Evolutionary conservation across 805 yeast genomes (phyloP).

Genomic region (Lachancea waltii): DNA sequence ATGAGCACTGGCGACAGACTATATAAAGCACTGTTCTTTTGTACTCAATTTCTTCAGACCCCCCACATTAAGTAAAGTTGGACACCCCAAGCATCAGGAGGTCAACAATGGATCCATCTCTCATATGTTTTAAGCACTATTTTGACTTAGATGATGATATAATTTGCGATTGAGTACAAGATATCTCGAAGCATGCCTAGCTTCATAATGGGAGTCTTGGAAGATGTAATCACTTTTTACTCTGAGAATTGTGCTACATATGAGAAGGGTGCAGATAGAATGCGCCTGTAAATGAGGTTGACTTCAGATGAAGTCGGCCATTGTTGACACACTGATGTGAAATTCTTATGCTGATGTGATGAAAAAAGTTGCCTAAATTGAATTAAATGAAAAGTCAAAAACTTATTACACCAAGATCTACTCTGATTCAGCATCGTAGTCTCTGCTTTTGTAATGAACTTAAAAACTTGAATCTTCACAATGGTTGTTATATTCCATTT

Average conservation of each 20-base stretch:
- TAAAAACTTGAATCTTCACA: too few relatives aligned
- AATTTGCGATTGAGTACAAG: conserved; percentile 48
- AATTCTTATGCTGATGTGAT: conserved; percentile 20
- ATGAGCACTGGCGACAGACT: too few relatives aligned
- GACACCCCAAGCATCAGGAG: too few relatives aligned
- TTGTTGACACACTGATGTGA: conserved; percentile 9
- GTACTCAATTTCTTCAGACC: too few relatives aligned
- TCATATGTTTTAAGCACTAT: neutral
- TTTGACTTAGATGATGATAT: conserved; percentile 38
- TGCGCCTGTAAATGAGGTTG: neutral
- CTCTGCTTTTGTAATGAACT: too few relatives aligned
- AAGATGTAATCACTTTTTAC: conserved; percentile 33
- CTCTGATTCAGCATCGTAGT: conserved; percentile 29
- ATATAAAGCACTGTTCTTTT: too few relatives aligned
- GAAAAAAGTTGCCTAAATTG: conserved; percentile 34
- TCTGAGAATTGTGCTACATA: conserved; percentile 18
- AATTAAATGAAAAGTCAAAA: conserved; percentile 32
- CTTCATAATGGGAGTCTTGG: conserved; percentile 34
- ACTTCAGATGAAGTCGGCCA: conserved; percentile 15
- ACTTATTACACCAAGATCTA: conserved; percentile 38
- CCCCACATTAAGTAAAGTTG: too few relatives aligned
- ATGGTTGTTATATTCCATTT: too few relatives aligned
- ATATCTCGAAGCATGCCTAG: conserved; percentile 43
- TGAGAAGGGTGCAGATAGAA: too few relatives aligned
- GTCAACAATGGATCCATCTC: conserved; percentile 3